Evolutionary conservation across 306 rosid species (phyloP), one percentile per base, ranked within the genome.

Genomic region (Begonia fuchsioides): DNA sequence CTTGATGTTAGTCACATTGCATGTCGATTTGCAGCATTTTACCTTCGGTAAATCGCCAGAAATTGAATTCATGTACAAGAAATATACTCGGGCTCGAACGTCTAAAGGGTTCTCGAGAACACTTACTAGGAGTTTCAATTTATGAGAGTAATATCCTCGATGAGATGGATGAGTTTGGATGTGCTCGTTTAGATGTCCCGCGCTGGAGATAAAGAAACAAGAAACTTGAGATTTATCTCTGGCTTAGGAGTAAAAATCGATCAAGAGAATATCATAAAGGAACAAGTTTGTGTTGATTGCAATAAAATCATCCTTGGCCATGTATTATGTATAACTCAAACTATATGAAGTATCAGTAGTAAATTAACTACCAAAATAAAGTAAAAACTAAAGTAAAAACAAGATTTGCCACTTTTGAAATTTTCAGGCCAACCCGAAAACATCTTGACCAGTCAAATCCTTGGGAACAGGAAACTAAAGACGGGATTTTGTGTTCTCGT

Each of bases 11-110:
- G 94, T 79, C 64, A 77, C 78, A 54, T 60, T 68, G 93, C 96
- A 86, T n/a, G 83, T 76, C 39, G 90, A 70, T 68, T 86, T 86
- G 76, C 90, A 72, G 74, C 94, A 86, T 74, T 86, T 86, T 38
- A 82, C 90, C 96, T 86, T 43, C 13, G 46, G 38, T 52, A 65
- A 51, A 52, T 61, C 47, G 48, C 54, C 32, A 56, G 48, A 44
- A 66, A 39, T 38, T 51, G 66, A 57, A 69, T 32, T 58, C 15
- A 41, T 2, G 12, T 1, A 41, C 45, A 41, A 3, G 45, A 41
- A 1, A 41, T 41, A 41, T 1, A 41, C 7, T 10, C 12, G 45
- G 12, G 13, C 14, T 41, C 45, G 3, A 41, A 11, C 9, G 10
- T n/a, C 14, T 41, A 41, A 41, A 41, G 45, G 0, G 14, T 41